A percentile compares a stretch with the other conserved stretches of the same genome.
Conservation (phyloP, 164 flowering plant genomes). For the Tetracentron sinense region DNA sequence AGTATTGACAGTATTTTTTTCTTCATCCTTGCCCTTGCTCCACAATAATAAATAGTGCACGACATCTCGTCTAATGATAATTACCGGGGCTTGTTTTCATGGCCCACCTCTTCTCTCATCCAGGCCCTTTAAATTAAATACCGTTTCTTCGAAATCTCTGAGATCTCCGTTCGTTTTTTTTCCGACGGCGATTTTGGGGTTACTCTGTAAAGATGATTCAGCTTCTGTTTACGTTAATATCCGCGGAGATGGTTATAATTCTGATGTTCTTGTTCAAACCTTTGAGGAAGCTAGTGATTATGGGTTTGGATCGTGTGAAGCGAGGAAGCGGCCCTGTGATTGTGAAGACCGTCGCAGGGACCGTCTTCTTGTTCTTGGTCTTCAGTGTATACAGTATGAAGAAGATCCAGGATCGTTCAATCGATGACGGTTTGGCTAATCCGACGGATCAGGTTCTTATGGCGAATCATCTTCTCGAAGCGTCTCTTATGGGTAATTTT, state of each 20-base stretch:
- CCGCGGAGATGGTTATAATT: conserved; percentile 53
- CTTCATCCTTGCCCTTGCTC: too few species aligned
- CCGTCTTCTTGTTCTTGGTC: conserved; percentile 42
- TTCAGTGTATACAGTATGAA: conserved; percentile 54
- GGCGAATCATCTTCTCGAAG: conserved; percentile 67
- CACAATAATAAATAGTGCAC: not conserved
- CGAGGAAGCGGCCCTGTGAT: conserved; percentile 73
- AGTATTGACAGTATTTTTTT: too few species aligned
- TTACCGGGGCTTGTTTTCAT: not conserved
- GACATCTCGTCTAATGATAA: not conserved
- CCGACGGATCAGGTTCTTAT: conserved; percentile 88
- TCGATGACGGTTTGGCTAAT: conserved; percentile 39
- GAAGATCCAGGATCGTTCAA: conserved; percentile 53
- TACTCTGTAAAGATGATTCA: conserved; percentile 45
- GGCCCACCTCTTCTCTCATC: not conserved
- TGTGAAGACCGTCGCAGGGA: conserved; percentile 70
- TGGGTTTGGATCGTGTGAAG: conserved; percentile 74
- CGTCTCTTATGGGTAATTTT: conserved; percentile 79
- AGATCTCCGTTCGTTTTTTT: not conserved
- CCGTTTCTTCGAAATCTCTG: not conserved
- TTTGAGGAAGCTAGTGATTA: conserved; percentile 59
- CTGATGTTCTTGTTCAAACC: conserved; percentile 64
- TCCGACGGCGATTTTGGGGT: not conserved
- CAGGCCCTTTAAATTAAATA: not conserved
- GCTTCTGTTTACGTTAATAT: conserved; percentile 50